These are phyloP conservation scores for Oryza coarctata DNA, from an alignment of 176 grass and related monocot genomes.

Conservation along the genomic window DNA sequence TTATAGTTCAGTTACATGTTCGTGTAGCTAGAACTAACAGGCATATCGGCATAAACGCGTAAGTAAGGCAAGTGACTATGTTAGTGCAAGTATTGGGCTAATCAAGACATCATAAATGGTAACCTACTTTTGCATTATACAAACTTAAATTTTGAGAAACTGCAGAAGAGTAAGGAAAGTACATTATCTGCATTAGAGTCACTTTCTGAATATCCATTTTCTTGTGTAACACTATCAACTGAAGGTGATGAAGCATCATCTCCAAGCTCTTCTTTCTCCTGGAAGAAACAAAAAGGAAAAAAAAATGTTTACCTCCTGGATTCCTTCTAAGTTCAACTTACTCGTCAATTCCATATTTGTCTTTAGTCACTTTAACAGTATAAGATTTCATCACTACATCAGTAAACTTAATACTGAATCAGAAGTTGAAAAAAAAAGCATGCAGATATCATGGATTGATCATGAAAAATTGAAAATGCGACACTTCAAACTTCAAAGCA, in stretches of 20 bases:
- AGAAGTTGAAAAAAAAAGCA: neutral
- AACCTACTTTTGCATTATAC: neutral
- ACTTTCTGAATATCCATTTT: slow-evolving; percentile 45
- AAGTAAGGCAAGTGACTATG: neutral
- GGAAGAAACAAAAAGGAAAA: slow-evolving; percentile 3
- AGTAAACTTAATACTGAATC: neutral
- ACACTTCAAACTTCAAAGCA: neutral
- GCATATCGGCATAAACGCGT: neutral
- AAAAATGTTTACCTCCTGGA: neutral
- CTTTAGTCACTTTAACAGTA: neutral
- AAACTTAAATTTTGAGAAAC: slow-evolving; percentile 11
- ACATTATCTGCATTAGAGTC: slow-evolving; percentile 55
- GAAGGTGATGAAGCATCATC: slow-evolving; percentile 32
- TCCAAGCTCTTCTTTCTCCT: slow-evolving; percentile 46
- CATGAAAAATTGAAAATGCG: neutral
- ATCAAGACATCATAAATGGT: neutral
- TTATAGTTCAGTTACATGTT: slow-evolving; percentile 52
- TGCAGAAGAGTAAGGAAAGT: slow-evolving; percentile 2
- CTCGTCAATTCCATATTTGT: neutral
- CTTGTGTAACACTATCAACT: slow-evolving; percentile 33
- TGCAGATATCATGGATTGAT: neutral
- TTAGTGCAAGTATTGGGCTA: slow-evolving; percentile 6
- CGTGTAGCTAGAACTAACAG: neutral
- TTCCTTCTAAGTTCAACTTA: neutral
- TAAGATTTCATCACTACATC: neutral